Evolutionary conservation across 2,329 filamentous ascomycete species (phyloP).

Genomic region (Fusarium sp.): DNA sequence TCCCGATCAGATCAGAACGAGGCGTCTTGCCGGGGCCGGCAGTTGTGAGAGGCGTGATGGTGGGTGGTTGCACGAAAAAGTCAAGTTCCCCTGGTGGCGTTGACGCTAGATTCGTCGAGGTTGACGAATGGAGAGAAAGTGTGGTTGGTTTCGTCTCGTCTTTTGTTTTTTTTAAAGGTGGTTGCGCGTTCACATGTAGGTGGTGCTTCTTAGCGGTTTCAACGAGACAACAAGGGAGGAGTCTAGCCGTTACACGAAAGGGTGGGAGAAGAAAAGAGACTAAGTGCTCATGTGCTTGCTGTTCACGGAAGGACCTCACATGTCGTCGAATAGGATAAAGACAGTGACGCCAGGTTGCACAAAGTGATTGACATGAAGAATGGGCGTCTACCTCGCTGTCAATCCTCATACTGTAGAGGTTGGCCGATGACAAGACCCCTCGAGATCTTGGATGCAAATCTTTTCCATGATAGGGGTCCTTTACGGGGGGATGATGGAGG

Average conservation of each 20-base stretch:
- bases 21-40: neutral
- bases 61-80: neutral
- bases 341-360: neutral
- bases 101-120: slow-evolving; percentile 27
- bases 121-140: slow-evolving; percentile 19
- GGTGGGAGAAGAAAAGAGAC: neutral
- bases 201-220: slow-evolving; percentile 20
- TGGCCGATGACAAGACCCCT: slow-evolving; percentile 23
- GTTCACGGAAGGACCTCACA: neutral
- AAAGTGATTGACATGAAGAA: neutral
- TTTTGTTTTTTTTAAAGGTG: slow-evolving; percentile 1
- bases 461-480: slow-evolving; percentile 36
- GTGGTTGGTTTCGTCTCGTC: slow-evolving; percentile 28
- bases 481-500: slow-evolving; percentile 21
- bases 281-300: slow-evolving; percentile 12
- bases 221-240: slow-evolving; percentile 19
- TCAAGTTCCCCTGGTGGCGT: slow-evolving; percentile 24
- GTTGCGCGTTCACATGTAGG: slow-evolving; percentile 23
- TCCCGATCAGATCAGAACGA: neutral
- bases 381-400: neutral
- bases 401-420: slow-evolving; percentile 11
- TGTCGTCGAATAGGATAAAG: slow-evolving; percentile 13
- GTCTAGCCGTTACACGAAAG: slow-evolving; percentile 18
- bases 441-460: slow-evolving; percentile 38
- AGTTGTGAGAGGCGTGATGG: slow-evolving; percentile 6